Percentiles rank a stretch among this genome's conserved stretches.
Evolutionary conservation across 2,329 filamentous ascomycete genomes (phyloP).

Genomic region (Botrytis fabae): DNA sequence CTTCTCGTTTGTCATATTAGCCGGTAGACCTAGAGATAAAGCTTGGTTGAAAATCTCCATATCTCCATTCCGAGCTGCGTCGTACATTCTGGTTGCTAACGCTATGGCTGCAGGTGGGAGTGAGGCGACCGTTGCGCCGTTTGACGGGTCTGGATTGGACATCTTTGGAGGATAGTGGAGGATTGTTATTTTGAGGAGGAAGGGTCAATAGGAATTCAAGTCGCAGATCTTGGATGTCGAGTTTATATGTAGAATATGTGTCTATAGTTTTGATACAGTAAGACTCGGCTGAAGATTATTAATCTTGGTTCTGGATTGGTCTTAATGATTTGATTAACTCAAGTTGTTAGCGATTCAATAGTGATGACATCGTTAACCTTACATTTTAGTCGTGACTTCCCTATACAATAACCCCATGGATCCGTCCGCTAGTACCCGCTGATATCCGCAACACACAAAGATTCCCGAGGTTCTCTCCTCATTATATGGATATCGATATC

Average conservation of each 20-base stretch:
- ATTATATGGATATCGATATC: background rate
- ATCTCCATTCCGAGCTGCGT: constrained; percentile 62
- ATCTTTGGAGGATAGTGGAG: background rate
- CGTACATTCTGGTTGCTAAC: constrained; percentile 66
- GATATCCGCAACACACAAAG: constrained; percentile 1
- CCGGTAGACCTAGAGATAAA: constrained; percentile 63
- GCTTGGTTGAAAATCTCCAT: constrained; percentile 61
- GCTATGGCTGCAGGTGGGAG: constrained; percentile 65
- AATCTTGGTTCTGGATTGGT: constrained; percentile 3
- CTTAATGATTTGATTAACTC: background rate
- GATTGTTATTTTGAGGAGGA: background rate
- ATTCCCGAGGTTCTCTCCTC: background rate
- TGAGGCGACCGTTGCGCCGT: constrained; percentile 3
- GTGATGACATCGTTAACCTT: constrained; percentile 9
- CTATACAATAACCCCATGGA: no score
- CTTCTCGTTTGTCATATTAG: constrained; percentile 71
- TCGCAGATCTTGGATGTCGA: background rate
- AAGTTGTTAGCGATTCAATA: background rate
- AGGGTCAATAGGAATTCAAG: no score
- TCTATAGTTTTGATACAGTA: background rate
- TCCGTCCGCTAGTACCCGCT: background rate
- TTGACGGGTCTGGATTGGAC: constrained; percentile 2
- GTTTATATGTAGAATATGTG: background rate
- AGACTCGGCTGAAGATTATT: constrained; percentile 11
- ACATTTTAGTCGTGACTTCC: background rate